Conservation (phyloP, 2,329 filamentous ascomycete genomes). For the Fusarium siculi region DNA sequence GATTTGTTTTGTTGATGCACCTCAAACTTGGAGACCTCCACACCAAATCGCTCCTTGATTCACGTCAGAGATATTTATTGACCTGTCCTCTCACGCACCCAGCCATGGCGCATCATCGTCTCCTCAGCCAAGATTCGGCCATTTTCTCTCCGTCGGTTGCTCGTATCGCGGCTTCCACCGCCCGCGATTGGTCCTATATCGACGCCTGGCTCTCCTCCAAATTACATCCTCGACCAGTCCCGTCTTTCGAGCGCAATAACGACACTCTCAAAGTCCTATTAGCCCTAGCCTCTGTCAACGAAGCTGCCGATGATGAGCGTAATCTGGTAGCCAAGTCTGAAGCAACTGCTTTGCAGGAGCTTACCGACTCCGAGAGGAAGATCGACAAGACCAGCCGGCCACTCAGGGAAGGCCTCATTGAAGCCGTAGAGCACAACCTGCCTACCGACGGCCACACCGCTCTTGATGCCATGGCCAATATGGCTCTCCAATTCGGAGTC, state of each 20-base stretch:
- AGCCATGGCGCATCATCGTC: conserved; percentile 41
- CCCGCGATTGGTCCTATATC: conserved; percentile 91
- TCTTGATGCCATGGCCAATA: conserved; percentile 67
- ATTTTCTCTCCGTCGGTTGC: conserved; percentile 76
- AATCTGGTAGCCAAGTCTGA: conserved; percentile 68
- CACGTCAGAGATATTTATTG: neutral
- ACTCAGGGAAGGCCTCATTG: conserved; percentile 57
- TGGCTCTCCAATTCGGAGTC: conserved; percentile 61
- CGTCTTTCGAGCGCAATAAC: conserved; percentile 85
- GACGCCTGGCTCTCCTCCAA: conserved; percentile 83
- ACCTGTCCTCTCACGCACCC: neutral
- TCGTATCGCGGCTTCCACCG: conserved; percentile 80
- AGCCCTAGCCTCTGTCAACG: conserved; percentile 78
- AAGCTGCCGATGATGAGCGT: conserved; percentile 78
- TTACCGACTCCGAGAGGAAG: conserved; percentile 46
- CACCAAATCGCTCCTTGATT: neutral
- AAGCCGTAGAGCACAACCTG: conserved; percentile 65
- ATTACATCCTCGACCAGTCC: conserved; percentile 71
- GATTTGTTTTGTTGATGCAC: conserved; percentile 1
- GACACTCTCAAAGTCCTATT: conserved; percentile 83
- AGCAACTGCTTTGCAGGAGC: conserved; percentile 65
- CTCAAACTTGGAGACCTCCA: neutral
- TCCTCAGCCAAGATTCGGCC: conserved; percentile 52
- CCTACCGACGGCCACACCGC: conserved; percentile 64
- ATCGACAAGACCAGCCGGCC: conserved; percentile 44